Percentiles rank a stretch among this genome's conserved stretches.
Conservation (phyloP, 176 grass and related monocot species). For the Calamus simplicifolius region DNA sequence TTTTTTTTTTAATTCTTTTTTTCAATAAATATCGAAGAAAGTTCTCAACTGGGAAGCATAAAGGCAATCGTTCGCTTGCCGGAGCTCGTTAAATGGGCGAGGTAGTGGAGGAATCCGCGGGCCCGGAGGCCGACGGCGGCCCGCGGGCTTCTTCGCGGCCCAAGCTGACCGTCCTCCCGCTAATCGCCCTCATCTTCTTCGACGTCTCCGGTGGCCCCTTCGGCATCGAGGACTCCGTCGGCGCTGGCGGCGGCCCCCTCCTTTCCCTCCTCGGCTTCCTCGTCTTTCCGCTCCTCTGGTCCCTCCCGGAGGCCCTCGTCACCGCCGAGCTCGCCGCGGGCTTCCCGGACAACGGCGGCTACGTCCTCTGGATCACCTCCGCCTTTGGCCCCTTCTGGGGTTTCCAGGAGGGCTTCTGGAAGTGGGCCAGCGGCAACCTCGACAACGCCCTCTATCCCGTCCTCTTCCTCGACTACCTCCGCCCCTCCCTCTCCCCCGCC, state of each 20-base stretch:
- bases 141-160: background rate
- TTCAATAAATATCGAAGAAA: too few relatives aligned
- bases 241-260: constrained; percentile 60
- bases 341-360: constrained; percentile 78
- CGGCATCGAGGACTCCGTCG: constrained; percentile 89
- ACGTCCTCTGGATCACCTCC: constrained; percentile 79
- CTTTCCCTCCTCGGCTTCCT: constrained; percentile 80
- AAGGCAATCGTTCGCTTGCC: too few relatives aligned
- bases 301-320: constrained; percentile 74
- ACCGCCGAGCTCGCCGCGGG: constrained; percentile 74
- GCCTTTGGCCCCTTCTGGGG: constrained; percentile 64
- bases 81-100: too few relatives aligned
- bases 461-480: constrained; percentile 84
- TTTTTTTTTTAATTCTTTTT: too few relatives aligned
- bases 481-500: constrained; percentile 19
- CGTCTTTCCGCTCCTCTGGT: constrained; percentile 55
- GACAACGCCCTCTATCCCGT: constrained; percentile 96
- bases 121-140: constrained; percentile 16
- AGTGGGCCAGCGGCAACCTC: constrained; percentile 70
- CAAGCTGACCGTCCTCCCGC: constrained; percentile 57
- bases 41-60: too few relatives aligned
- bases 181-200: constrained; percentile 95
- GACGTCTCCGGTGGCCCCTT: constrained; percentile 90
- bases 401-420: constrained; percentile 85
- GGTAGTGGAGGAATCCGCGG: too few relatives aligned